Base-by-base conservation (phyloP, 805 yeast genomes). In the Vanderwaltozyma polyspora region DNA sequence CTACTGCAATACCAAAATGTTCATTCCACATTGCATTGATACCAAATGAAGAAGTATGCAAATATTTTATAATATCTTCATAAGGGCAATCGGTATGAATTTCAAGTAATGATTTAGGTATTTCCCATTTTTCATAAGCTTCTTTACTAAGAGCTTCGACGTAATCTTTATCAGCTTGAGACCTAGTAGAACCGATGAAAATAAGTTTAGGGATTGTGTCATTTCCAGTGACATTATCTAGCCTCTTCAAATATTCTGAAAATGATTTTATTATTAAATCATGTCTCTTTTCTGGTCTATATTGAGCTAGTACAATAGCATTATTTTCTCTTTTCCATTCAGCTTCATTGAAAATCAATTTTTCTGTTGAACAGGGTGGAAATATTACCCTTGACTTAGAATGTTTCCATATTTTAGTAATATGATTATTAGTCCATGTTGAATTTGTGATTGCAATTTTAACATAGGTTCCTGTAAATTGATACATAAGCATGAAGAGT, bases 21-120 rank as follows among this genome's bases (percentile, higher is more conserved):
- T 91, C 99, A 59, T 91, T 91, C 98, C 98, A 91, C 99, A 91
- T 91, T 21, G 94, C 86, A 50, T 91, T 89, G 26, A 91, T 64
- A 5, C 98, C 98, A 49, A 74, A 76, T 18, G 76, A 71, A 3
- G 85, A 71, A 11, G 56, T 60, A 10, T 62, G 47, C 23, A 93
- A 63, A 35, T 72, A 67, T 19, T 60, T 50, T 34, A 73, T 62
- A 11, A 93, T 76, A 13, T 65, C 68, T 2, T 64, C 66, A 61
- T 83, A 83, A 8, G 84, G 68, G 19, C 89, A 79, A 59, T 91
- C 93, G 5, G 81, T 68, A 1, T 76, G 62, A 48, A 86, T 79
- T 30, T 71, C 64, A 10, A 68, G 55, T 14, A 67, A 55, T 5
- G 48, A 36, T 5, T 57, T 53, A 6, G 66, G 60, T 16, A 79